Conservation (phyloP, 108 stramenopile genomes). For the Parietichytrium sp. region DNA sequence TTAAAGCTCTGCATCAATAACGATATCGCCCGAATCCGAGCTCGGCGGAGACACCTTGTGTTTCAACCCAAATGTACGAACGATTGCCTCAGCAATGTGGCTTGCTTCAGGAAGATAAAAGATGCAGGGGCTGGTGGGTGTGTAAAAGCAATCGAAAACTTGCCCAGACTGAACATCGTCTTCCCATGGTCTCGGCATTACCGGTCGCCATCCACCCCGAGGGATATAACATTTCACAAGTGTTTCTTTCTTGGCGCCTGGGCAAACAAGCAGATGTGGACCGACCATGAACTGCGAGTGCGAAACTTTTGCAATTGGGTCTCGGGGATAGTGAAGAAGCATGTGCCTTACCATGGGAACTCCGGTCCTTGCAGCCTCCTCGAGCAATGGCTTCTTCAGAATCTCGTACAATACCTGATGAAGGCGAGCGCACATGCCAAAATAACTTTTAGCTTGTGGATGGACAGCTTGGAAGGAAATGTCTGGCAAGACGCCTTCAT, state of each 20-base stretch:
- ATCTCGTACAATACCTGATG: background rate
- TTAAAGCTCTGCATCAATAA: too few species aligned
- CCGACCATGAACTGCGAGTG: constrained; percentile 40
- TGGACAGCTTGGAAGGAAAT: constrained; percentile 22
- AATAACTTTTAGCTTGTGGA: background rate
- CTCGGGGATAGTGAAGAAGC: constrained; percentile 18
- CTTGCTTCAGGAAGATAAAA: background rate
- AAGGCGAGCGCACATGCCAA: background rate
- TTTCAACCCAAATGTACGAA: too few species aligned
- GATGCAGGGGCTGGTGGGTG: background rate
- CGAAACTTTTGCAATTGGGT: background rate
- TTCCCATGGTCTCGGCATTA: too few species aligned
- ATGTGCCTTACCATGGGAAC: constrained; percentile 15
- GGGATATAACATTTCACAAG: too few species aligned
- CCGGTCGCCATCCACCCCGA: too few species aligned
- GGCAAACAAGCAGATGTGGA: background rate
- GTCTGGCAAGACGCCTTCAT: constrained; percentile 29
- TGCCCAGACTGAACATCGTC: background rate
- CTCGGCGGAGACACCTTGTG: too few species aligned
- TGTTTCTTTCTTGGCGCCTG: too few species aligned
- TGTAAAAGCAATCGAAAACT: background rate
- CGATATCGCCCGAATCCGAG: too few species aligned
- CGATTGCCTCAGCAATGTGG: background rate
- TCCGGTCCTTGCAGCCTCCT: background rate
- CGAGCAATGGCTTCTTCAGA: background rate